Evolutionary conservation across 805 yeast genomes (phyloP), one percentile per base, ranked within the genome.

Genomic region (Starmerella floricola): DNA sequence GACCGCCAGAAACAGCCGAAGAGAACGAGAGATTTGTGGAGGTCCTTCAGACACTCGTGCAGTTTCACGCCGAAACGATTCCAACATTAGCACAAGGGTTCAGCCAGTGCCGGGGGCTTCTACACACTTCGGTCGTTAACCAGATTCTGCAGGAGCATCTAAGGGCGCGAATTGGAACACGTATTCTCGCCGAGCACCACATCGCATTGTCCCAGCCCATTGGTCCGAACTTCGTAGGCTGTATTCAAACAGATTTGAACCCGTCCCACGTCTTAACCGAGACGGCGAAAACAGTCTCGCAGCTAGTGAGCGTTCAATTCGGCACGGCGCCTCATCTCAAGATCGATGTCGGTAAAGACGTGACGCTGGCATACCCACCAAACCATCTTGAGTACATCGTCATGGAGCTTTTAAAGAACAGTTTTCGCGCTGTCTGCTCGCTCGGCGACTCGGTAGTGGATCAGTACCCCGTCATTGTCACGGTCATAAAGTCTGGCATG

Each of bases 371-470:
- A 0, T 88, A 85, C 59, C 79, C 88, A 34, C 84, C 91, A 17
- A 78, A 79, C 34, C 95, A 87, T 57, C 61, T 91, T 40, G 95
- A 88, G 57, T 88, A 91, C 56, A 76, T 88, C 37, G 66, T 86
- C 43, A 83, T 83, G 18, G 98, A 88, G 62, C 63, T 88, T 17
- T 68, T 88, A 52, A 88, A 88, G 61, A 88, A 88, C 60, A 73
- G 95, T 5, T 77, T 80, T 48, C 65, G 95, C 41, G 94, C 98
- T 0, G 86, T 82, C 41, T 79, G 88, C 40, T 13, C n/a, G 18
- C 41, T 17, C 6, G 51, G 51, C 10, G 97, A 88, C 58, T 74
- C 73, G 42, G 40, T 46, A 8, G 67, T 66, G 13, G 48, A 43
- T 15, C 36, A 41, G 24, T 56, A 48, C 12, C 79, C 80, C 8